phyloP scores from a whole-genome alignment of 2,329 filamentous ascomycete species.

The Peltaster fructicola region DNA sequence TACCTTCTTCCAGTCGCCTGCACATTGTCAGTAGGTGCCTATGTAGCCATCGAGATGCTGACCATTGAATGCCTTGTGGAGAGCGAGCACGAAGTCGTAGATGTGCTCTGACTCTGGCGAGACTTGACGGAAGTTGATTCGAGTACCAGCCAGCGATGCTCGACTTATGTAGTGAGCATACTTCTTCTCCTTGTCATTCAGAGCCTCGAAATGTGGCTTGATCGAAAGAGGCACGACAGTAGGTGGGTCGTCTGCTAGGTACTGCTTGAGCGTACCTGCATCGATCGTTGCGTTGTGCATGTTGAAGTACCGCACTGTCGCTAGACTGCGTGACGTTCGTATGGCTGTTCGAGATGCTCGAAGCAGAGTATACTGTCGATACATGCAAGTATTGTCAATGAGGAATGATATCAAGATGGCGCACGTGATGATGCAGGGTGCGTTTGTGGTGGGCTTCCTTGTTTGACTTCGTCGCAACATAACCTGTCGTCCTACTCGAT shows the following conservation, averaged over 20 bases:
- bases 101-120: conserved; percentile 34
- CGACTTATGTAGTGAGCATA: conserved; percentile 44
- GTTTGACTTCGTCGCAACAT: no score
- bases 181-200: conserved; percentile 49
- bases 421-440: no score
- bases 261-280: conserved; percentile 40
- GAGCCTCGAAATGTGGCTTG: conserved; percentile 74
- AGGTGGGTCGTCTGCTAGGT: conserved; percentile 80
- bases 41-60: conserved; percentile 1
- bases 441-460: no score
- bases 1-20: conserved; percentile 31
- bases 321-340: no score
- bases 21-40: conserved; percentile 4
- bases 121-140: conserved; percentile 35
- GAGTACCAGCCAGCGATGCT: conserved; percentile 31
- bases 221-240: conserved; percentile 77
- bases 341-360: no score
- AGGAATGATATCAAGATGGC: no score
- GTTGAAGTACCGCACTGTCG: no score
- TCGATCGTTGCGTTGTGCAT: conserved; percentile 21
- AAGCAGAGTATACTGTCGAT: no score
- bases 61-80: conserved; percentile 28
- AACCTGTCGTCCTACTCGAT: no score
- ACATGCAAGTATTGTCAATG: no score
- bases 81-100: conserved; percentile 36